Base-by-base conservation (phyloP, 345 rosid genomes). In the Eutrema japonicum region DNA sequence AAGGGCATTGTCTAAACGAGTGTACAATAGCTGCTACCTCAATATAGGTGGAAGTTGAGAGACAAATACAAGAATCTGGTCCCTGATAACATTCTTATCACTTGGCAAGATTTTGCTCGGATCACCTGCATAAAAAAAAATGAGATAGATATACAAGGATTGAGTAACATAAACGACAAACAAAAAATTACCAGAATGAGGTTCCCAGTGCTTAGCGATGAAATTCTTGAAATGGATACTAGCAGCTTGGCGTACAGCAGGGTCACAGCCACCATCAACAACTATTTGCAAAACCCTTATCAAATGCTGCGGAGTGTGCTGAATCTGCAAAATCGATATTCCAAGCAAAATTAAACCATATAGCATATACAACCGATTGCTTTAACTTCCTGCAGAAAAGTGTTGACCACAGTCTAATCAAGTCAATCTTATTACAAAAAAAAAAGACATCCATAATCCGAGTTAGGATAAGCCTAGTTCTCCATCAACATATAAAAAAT, bases 181-280 rank as follows among this genome's bases (percentile, higher is more conserved):
- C 1, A 46, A 41, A 49, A 2, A 65, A 50, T 26, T 42, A 77
- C 80, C 80, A 58, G 80, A 77, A 53, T 50, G 80, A n/a, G 97
- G 97, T 10, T 82, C 82, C 99, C 99, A 96, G 29, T 92, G 82
- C 86, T 87, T 96, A 11, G 90, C 96, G 12, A 92, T 79, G 75
- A 92, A 90, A 80, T 96, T 92, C 80, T 96, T 96, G 83, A 96
- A 92, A 80, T 96, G 99, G 68, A 96, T 96, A 76, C 93, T 89
- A 38, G 99, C 99, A 58, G 88, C 89, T 79, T 96, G 99, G 33
- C 99, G 92, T 54, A 96, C 89, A 0, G 91, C 80, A 82, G 83
- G 68, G 56, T 92, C 93, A 10, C 83, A 89, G 50, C 79, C 85
- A 74, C 77, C 83, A 63, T 92, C 99, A 69, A 96, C 88, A 48